phyloP scores from a whole-genome alignment of 441 rosid genomes.

The Isatis lusitanica region DNA sequence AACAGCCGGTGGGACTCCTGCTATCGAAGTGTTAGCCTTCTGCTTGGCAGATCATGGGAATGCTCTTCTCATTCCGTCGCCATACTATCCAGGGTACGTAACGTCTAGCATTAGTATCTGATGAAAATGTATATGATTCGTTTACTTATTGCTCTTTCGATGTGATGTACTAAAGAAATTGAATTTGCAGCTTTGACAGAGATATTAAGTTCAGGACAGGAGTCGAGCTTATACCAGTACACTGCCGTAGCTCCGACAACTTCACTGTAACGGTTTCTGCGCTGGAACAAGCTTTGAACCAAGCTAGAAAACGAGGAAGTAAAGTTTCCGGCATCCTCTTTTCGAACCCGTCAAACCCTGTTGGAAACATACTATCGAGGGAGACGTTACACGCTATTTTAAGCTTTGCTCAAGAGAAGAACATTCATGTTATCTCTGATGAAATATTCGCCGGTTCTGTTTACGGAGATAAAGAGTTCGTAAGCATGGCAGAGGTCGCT shows the following conservation, averaged over 20 bases:
- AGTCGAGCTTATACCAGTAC: slow-evolving; percentile 81
- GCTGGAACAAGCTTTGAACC: slow-evolving; percentile 80
- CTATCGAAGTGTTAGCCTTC: slow-evolving; percentile 76
- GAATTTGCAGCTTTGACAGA: slow-evolving; percentile 73
- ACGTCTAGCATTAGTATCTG: background rate
- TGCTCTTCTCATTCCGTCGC: slow-evolving; percentile 80
- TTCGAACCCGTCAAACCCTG: slow-evolving; percentile 87
- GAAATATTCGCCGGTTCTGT: slow-evolving; percentile 85
- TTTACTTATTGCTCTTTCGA: background rate
- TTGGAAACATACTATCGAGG: slow-evolving; percentile 70
- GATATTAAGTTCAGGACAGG: slow-evolving; percentile 77
- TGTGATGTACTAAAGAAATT: slow-evolving; percentile 6
- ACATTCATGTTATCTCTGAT: slow-evolving; percentile 80
- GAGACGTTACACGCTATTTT: slow-evolving; percentile 57
- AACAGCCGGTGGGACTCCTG: slow-evolving; percentile 79
- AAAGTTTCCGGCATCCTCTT: slow-evolving; percentile 74
- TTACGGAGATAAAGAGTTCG: slow-evolving; percentile 66
- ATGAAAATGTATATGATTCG: background rate
- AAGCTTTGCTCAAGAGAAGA: slow-evolving; percentile 75
- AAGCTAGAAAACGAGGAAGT: slow-evolving; percentile 73
- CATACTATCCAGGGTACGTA: slow-evolving; percentile 82
- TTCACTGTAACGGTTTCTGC: slow-evolving; percentile 66
- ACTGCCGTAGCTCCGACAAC: slow-evolving; percentile 81
- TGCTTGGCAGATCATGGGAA: slow-evolving; percentile 92
- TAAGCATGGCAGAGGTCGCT: slow-evolving; percentile 79